Evolutionary conservation across 2,329 filamentous ascomycete genomes (phyloP), one percentile per base, ranked within the genome.

Genomic region (Apiospora koreana): DNA sequence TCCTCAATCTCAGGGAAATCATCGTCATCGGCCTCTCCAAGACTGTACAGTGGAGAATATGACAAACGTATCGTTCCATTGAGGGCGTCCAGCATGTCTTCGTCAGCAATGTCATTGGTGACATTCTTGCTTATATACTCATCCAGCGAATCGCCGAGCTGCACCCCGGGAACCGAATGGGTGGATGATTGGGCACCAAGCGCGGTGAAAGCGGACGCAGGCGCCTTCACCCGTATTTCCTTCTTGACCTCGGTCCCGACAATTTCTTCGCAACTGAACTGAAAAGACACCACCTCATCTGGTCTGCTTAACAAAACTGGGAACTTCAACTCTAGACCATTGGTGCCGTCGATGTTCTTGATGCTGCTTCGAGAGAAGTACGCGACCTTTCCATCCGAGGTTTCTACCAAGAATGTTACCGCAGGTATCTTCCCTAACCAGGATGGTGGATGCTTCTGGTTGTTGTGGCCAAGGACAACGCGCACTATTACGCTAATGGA

Each of bases 181-280:
- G 42, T 14, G 25, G 31, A n/a, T 83, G 83, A 12, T 76, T 76
- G 79, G 18, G 74, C 75, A 77, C 54, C 74, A 71, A 31, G 79
- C 31, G 9, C 42, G 25, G 18, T 42, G 45, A 45, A 68, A 38
- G 54, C 54, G 31, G 54, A 62, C 14, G 54, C 18, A n/a, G 54
- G 54, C 10, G 31, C 31, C 31, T 38, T 62, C 54, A 62, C 54
- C 9, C 35, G 31, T 35, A 38, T 31, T 62, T 62, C 72, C 25
- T 73, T 72, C 23, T 48, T 69, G 18, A 86, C 78, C 42, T 83
- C 78, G 0, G 89, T 91, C 1, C 89, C 89, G 3, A 91, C 93
- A 75, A 98, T 92, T 58, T 94, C 91, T 81, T 98, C 95, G 74
- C 95, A 98, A 79, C 93, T 93, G 66, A 95, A 85, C 77, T 91